A percentile compares a stretch with the other conserved stretches of the same genome.
These are phyloP conservation scores for Suillus occidentalis DNA, from an alignment of 768 basidiomycete species.

Conservation along the genomic window DNA sequence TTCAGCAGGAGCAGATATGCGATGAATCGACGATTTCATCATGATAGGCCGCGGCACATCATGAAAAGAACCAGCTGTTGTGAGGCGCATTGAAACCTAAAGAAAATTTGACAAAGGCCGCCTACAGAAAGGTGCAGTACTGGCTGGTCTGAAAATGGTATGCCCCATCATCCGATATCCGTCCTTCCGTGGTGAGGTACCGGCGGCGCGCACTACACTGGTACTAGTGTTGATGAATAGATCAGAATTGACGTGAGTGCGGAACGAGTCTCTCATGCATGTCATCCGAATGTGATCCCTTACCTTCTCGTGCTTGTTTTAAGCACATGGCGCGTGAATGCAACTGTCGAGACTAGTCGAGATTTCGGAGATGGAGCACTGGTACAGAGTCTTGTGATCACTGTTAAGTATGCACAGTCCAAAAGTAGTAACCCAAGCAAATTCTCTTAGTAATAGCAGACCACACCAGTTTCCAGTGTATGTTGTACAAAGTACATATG, in stretches of 20 bases:
- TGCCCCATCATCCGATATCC: not conserved
- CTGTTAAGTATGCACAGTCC: not conserved
- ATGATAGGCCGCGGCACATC: not conserved
- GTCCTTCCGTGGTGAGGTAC: not conserved
- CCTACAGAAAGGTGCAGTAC: not conserved
- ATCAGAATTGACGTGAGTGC: not conserved
- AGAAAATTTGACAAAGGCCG: not conserved
- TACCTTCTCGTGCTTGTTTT: not conserved
- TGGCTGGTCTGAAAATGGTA: not conserved
- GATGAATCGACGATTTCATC: not conserved
- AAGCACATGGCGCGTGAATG: not conserved
- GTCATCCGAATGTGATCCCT: not conserved
- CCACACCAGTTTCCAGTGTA: too few relatives aligned
- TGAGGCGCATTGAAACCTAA: not conserved
- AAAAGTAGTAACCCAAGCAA: not conserved
- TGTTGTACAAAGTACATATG: not conserved
- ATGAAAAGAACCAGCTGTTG: not conserved
- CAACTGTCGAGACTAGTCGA: not conserved
- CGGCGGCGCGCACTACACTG: not conserved
- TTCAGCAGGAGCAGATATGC: not conserved
- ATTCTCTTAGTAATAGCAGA: not conserved
- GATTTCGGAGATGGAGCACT: not conserved
- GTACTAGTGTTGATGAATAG: not conserved
- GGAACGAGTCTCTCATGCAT: constrained; percentile 2
- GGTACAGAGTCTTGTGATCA: not conserved